Evolutionary conservation across 805 yeast genomes (phyloP).

Genomic region (Komagataella kurtzmanii): DNA sequence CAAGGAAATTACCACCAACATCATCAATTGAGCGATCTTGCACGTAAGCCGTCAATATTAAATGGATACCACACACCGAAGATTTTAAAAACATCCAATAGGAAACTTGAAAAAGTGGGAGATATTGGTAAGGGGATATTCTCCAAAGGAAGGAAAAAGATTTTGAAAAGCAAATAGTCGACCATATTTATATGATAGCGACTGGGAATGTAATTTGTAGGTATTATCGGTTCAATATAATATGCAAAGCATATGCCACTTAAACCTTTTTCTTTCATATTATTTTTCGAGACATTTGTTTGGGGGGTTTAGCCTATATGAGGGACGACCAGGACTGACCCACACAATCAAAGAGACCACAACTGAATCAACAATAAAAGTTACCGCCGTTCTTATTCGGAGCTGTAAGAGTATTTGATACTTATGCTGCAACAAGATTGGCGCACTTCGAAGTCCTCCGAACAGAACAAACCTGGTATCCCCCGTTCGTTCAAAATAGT

Average conservation of each 20-base stretch:
- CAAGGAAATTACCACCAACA: conserved; percentile 21
- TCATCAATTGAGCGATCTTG: conserved; percentile 21
- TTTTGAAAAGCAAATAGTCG: conserved; percentile 18
- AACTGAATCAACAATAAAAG: not conserved
- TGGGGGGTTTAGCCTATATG: not conserved
- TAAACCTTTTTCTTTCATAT: not conserved
- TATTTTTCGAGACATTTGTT: not conserved
- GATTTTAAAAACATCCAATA: conserved; percentile 31
- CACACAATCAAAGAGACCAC: not conserved
- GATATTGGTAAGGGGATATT: conserved; percentile 40
- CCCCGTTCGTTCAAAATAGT: not conserved
- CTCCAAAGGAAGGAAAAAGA: conserved; percentile 36
- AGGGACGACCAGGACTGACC: not conserved
- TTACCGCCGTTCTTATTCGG: not conserved
- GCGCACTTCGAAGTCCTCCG: not conserved
- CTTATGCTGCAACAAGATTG: not conserved
- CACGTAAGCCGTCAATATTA: conserved; percentile 35
- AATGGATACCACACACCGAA: conserved; percentile 30
- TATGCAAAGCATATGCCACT: not conserved
- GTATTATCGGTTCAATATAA: not conserved
- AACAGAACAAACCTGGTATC: not conserved
- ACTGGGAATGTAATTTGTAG: not conserved
- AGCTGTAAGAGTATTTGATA: not conserved
- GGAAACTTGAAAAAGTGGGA: conserved; percentile 34
- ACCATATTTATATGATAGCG: not conserved